phyloP scores from a whole-genome alignment of 345 rosid genomes.

The Alliaria petiolata region DNA sequence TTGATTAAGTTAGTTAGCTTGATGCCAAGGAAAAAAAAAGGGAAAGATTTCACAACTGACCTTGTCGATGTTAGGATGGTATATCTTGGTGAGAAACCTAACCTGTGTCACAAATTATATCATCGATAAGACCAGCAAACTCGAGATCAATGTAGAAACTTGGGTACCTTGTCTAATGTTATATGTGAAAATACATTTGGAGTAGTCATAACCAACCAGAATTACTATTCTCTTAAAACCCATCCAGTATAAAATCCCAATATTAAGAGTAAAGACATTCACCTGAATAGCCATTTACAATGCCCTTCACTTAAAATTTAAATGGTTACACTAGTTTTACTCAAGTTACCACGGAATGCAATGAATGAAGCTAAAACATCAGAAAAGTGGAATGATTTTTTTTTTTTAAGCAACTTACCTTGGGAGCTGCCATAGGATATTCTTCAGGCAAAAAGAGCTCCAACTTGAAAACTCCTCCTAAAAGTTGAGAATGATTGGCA shows the following conservation, averaged over 20 bases:
- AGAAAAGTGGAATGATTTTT: background rate
- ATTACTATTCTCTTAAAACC: background rate
- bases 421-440: conserved; percentile 99
- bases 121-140: background rate
- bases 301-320: background rate
- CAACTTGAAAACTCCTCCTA: conserved; percentile 98
- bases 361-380: background rate
- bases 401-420: conserved; percentile 61
- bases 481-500: background rate
- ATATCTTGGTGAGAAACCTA: conserved; percentile 94
- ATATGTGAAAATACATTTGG: background rate
- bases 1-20: background rate
- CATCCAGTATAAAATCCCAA: background rate
- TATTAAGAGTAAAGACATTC: background rate
- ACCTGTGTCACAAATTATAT: conserved; percentile 56
- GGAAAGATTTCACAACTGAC: conserved; percentile 34
- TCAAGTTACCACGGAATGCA: background rate
- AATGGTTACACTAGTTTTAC: background rate
- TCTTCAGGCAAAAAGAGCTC: conserved; percentile 98
- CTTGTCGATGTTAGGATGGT: conserved; percentile 99
- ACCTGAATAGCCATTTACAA: background rate
- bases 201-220: background rate
- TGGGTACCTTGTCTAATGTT: background rate
- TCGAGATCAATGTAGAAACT: background rate
- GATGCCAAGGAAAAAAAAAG: no score